Evolutionary conservation across 306 rosid species (phyloP).

Genomic region (Begonia fuchsioides): DNA sequence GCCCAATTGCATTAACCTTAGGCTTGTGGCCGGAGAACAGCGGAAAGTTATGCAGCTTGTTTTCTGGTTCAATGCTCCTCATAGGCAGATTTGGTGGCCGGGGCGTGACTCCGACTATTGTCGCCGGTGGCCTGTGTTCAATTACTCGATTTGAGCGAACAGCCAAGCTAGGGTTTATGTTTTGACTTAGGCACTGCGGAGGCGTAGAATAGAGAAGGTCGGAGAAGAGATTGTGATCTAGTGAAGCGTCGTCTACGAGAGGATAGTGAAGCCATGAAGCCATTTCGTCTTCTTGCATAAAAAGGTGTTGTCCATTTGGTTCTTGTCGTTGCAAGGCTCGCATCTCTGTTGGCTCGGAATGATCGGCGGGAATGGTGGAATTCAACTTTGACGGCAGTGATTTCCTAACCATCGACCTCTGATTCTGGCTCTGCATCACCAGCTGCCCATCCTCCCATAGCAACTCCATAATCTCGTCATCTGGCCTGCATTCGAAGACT

Average conservation of each 20-base stretch:
- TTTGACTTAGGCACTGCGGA: not conserved
- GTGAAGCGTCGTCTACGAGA: conserved; percentile 37
- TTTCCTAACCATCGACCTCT: conserved; percentile 20
- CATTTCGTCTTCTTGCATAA: conserved; percentile 76
- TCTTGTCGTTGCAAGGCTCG: conserved; percentile 9
- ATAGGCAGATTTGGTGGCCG: conserved; percentile 34
- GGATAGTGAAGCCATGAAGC: conserved; percentile 57
- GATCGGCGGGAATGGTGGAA: conserved; percentile 16
- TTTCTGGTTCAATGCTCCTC: conserved; percentile 13
- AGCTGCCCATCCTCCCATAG: conserved; percentile 64
- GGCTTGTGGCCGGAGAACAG: conserved; percentile 21
- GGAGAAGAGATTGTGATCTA: conserved; percentile 34
- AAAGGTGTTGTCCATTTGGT: conserved; percentile 19
- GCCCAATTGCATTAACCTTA: conserved; percentile 15
- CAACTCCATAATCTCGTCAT: conserved; percentile 57
- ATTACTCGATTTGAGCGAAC: conserved; percentile 5
- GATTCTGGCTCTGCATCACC: conserved; percentile 43
- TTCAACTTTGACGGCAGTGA: conserved; percentile 10
- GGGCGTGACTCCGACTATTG: not conserved
- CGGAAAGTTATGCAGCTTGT: conserved; percentile 19
- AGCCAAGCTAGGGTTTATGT: conserved; percentile 6
- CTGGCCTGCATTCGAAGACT: conserved; percentile 26
- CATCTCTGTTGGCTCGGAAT: conserved; percentile 15
- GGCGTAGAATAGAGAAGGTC: conserved; percentile 25
- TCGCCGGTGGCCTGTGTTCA: conserved; percentile 15